A percentile compares a stretch with the other conserved stretches of the same genome.
phyloP scores from a whole-genome alignment of 176 grass and related monocot genomes.

The Paspalum notatum region DNA sequence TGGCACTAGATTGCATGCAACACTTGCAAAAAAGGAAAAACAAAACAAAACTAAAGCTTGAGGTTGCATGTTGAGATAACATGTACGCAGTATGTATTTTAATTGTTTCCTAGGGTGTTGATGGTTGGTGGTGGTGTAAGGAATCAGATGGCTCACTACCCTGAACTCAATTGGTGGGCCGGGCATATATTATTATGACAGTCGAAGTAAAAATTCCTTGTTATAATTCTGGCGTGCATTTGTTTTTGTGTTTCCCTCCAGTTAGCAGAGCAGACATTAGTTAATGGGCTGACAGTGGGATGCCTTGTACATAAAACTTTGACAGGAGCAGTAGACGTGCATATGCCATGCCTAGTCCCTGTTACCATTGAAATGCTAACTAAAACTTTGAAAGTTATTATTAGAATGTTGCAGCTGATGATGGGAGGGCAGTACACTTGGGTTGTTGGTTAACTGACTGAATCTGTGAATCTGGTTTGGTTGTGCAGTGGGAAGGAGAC shows the following conservation, averaged over 20 bases:
- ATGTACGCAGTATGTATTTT: background rate
- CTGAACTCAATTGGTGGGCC: background rate
- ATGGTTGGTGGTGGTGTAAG: slow-evolving; percentile 2
- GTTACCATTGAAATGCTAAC: too few species aligned
- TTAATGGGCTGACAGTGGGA: too few species aligned
- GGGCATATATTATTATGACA: too few species aligned
- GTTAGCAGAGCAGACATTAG: background rate
- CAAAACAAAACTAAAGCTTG: background rate
- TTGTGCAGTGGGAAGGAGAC: slow-evolving; percentile 81
- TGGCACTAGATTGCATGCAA: background rate
- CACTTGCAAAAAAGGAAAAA: too few species aligned
- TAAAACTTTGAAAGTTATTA: too few species aligned
- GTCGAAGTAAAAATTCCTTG: background rate
- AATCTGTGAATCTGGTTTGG: background rate
- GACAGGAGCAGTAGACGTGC: background rate
- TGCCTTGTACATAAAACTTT: background rate
- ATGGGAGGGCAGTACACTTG: too few species aligned
- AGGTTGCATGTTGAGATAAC: background rate
- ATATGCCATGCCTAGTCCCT: too few species aligned
- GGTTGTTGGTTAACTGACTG: background rate
- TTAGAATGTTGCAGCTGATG: too few species aligned
- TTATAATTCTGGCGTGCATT: background rate
- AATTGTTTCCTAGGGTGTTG: background rate
- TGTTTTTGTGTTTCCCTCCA: background rate
- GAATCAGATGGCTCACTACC: background rate